Evolutionary conservation across 805 yeast species (phyloP), one percentile per base, ranked within the genome.

Genomic region (Pichia sporocuriosa): DNA sequence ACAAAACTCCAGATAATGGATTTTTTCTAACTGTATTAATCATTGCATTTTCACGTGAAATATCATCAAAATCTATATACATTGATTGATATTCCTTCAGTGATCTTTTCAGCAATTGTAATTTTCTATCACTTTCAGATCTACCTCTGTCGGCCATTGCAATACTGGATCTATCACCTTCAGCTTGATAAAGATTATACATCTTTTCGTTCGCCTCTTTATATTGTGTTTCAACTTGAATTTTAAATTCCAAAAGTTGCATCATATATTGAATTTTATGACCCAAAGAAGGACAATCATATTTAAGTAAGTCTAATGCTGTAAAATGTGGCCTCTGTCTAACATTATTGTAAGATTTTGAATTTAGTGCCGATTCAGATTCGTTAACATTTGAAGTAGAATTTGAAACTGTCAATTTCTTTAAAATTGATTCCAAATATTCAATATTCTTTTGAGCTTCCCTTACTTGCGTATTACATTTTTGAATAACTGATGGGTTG

Each of bases 241-340:
- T 71, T 63, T 93, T 93, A 62, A 90, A 88, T 58, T 89, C 96
- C 45, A 93, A 70, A 62, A 88, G 95, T 64, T 89, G 97, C 42
- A 90, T 73, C 97, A 93, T 89, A 54, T 85, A 81, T 63, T 87
- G 96, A 56, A 93, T 93, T 48, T 93, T 77, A 54, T 93, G 96
- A 10, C 97, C 96, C 51, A 93, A 67, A 0, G 95, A 85, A 0
- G 97, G 96, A 53, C 96, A 85, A 55, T 93, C 97, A 57, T 87
- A 88, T 54, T 88, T 88, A 58, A 87, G 73, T 43, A 93, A 69
- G 59, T 93, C 98, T 50, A 84, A 67, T 17, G 84, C 72, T 0
- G 90, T 75, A 55, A 73, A 84, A 4, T 73, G 59, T 1, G 81
- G 77, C 20, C 53, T 52, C 16, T 42, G 40, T 12, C 33, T 54